Base-by-base conservation (phyloP, 2,329 filamentous ascomycete genomes). In the Phialophora chinensis region DNA sequence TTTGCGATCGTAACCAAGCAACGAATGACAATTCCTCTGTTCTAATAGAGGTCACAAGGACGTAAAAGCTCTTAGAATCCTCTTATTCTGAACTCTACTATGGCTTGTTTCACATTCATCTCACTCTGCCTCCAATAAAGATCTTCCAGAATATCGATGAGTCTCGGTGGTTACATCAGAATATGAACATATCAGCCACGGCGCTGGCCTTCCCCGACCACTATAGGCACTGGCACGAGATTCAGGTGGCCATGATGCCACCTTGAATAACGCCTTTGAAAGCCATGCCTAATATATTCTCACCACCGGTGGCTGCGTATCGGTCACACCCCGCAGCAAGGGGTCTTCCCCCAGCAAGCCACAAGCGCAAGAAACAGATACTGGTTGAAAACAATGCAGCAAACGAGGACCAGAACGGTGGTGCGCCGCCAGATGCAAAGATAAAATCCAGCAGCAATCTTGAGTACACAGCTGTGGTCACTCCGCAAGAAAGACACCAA, bases 401-500 rank as follows among this genome's bases (percentile, higher is more conserved):
- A 27, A 60, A 55, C 25, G 61, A 60, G 27, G 57, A 61, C 17
- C 35, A 54, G 2, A 49, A 62, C 25, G 47, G 5, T 29, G 25
- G 35, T 5, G 14, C 11, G 20, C 6, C 31, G n/a, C 27, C 20
- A 23, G 33, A 42, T 54, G 5, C 25, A 42, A n/a, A 61, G 35
- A 6, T 50, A 7, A 11, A 27, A 44, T 14, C 31, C 38, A 53
- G 20, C 2, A 44, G 5, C 10, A 58, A 68, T 20, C 29, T 65
- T 8, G 71, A 73, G 27, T 71, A 72, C 59, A 65, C 63, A 25
- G 70, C 72, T 62, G 68, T 70, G 6, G 60, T 81, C 20, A 76
- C 79, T 8, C 79, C 79, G 8, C 73, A 77, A 54, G 80, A 81
- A 71, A 75, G 76, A 50, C 74, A 77, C 63, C 80, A 83, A 72